Percentiles rank a stretch among this genome's conserved stretches.
Evolutionary conservation across 345 rosid genomes (phyloP).

Genomic region (Odontarrhena argentea): DNA sequence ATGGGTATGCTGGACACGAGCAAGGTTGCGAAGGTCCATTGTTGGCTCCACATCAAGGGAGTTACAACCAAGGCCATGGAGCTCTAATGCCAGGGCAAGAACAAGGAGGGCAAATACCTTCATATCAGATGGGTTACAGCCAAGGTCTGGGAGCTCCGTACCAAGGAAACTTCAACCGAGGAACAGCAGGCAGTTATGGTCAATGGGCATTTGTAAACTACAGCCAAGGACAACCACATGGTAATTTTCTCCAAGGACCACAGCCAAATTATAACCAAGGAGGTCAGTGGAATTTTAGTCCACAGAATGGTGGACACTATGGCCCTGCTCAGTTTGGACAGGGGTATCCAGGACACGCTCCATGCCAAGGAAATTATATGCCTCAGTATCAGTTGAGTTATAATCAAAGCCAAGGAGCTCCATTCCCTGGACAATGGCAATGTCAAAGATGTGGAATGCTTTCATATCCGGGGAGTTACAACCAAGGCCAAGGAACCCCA

Average conservation of each 20-base stretch:
- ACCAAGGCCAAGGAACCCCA: slow-evolving; percentile 29
- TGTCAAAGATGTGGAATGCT: slow-evolving; percentile 40
- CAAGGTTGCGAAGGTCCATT: slow-evolving; percentile 36
- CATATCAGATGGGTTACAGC: slow-evolving; percentile 45
- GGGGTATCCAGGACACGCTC: slow-evolving; percentile 9
- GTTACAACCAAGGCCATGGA: slow-evolving; percentile 36
- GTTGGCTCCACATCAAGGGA: slow-evolving; percentile 39
- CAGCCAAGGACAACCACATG: slow-evolving; percentile 37
- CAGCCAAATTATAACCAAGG: slow-evolving; percentile 45
- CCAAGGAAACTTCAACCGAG: slow-evolving; percentile 40
- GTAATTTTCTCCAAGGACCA: slow-evolving; percentile 36
- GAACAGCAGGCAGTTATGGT: slow-evolving; percentile 42
- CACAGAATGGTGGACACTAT: slow-evolving; percentile 25
- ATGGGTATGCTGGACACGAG: slow-evolving; percentile 18
- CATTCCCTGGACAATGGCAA: slow-evolving; percentile 38
- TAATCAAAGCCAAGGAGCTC: slow-evolving; percentile 27
- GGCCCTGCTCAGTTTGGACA: slow-evolving; percentile 31
- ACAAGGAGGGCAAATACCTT: slow-evolving; percentile 44
- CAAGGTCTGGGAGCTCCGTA: slow-evolving; percentile 49
- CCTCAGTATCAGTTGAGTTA: slow-evolving; percentile 35
- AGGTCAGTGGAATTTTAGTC: slow-evolving; percentile 39
- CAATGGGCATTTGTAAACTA: slow-evolving; percentile 43
- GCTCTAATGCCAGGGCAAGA: slow-evolving; percentile 20
- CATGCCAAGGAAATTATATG: slow-evolving; percentile 19
- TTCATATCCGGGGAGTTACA: slow-evolving; percentile 38